Evolutionary conservation across 2,329 filamentous ascomycete species (phyloP).

Genomic region (Diatrype stigma): DNA sequence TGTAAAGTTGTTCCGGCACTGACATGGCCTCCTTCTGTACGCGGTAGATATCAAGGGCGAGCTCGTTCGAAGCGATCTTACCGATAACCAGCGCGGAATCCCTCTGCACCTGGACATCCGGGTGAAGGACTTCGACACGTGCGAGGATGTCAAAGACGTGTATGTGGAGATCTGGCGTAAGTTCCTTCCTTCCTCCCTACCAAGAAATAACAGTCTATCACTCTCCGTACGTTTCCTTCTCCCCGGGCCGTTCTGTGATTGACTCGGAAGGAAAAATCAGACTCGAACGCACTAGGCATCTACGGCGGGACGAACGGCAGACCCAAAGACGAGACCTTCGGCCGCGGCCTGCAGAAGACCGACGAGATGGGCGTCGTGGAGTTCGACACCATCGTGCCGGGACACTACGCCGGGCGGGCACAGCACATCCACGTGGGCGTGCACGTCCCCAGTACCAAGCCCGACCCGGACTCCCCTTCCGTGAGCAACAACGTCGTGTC

Average conservation of each 20-base stretch:
- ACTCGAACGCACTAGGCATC: slow-evolving; percentile 7
- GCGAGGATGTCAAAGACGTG: neutral
- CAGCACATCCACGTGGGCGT: slow-evolving; percentile 9
- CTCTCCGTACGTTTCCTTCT: neutral
- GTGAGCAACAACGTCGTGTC: slow-evolving; percentile 1
- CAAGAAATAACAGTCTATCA: too few relatives aligned
- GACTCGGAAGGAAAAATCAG: neutral
- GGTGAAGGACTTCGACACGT: slow-evolving; percentile 8
- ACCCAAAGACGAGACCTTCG: slow-evolving; percentile 3
- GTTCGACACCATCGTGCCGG: slow-evolving; percentile 10
- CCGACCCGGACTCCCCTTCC: neutral
- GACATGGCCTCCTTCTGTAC: too few relatives aligned
- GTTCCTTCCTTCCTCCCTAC: neutral
- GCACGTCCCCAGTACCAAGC: slow-evolving; percentile 1
- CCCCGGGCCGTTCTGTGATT: too few relatives aligned
- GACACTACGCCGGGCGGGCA: slow-evolving; percentile 8
- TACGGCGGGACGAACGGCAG: slow-evolving; percentile 4
- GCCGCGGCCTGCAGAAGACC: slow-evolving; percentile 9
- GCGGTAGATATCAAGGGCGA: slow-evolving; percentile 7
- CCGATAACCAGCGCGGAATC: slow-evolving; percentile 4
- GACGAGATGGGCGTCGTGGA: slow-evolving; percentile 4
- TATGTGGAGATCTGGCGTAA: slow-evolving; percentile 11
- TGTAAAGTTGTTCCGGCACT: too few relatives aligned
- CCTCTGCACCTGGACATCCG: slow-evolving; percentile 6
- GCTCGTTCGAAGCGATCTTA: slow-evolving; percentile 6